Evolutionary conservation across 306 rosid species (phyloP).

Genomic region (Inga oerstediana): DNA sequence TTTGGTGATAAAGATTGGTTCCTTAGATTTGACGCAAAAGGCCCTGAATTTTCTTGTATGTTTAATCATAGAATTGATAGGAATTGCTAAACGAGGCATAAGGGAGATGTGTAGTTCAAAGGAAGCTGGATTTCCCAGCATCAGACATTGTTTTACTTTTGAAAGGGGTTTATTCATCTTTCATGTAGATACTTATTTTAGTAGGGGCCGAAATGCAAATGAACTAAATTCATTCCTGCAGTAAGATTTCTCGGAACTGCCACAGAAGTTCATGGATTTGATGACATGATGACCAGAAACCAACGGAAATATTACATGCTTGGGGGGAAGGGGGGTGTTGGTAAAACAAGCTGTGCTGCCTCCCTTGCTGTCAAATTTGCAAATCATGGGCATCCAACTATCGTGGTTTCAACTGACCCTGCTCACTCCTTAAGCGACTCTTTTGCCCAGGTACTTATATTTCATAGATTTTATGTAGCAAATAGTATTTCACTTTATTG

Average conservation of each 20-base stretch:
- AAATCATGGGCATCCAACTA: conserved; percentile 84
- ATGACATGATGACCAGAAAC: conserved; percentile 39
- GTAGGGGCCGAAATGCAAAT: neutral
- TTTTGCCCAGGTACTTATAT: conserved; percentile 67
- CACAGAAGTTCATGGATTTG: conserved; percentile 43
- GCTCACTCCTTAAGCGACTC: conserved; percentile 96
- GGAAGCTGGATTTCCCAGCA: neutral
- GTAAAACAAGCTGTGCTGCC: conserved; percentile 52
- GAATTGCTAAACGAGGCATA: neutral
- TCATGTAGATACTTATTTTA: conserved; percentile 5
- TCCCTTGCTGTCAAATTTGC: conserved; percentile 82
- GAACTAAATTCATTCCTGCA: conserved; percentile 16
- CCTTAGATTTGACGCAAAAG: neutral
- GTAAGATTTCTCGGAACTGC: conserved; percentile 37
- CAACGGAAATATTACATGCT: conserved; percentile 45
- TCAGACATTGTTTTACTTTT: neutral
- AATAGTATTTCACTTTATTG: conserved; percentile 1
- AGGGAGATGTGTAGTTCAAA: neutral
- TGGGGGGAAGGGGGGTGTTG: conserved; percentile 51
- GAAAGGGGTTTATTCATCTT: neutral
- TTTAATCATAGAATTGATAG: neutral
- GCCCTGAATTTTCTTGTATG: neutral
- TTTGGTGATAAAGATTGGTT: neutral
- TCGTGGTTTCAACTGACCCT: conserved; percentile 91
- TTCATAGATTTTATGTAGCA: neutral